These are phyloP conservation scores for Solanum appendiculatum DNA, from an alignment of 257 asterid species.

Conservation along the genomic window DNA sequence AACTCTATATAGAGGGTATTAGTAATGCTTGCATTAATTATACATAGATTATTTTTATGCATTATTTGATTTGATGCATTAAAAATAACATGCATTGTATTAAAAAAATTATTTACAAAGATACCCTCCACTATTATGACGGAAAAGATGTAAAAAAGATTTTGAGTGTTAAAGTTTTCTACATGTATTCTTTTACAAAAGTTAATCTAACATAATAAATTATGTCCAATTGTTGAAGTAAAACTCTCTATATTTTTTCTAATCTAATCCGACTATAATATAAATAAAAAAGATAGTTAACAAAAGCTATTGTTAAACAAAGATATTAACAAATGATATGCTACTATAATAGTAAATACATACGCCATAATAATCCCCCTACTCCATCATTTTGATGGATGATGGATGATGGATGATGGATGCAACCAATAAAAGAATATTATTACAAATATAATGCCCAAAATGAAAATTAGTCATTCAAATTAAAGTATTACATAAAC, in stretches of 20 bases:
- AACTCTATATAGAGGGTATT: too few species aligned
- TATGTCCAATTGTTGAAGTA: not conserved
- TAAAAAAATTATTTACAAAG: too few species aligned
- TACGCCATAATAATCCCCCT: not conserved
- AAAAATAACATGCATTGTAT: too few species aligned
- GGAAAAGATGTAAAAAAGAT: too few species aligned
- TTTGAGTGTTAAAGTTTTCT: too few species aligned
- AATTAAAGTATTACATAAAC: not conserved
- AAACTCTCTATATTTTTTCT: not conserved
- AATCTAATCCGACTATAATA: not conserved
- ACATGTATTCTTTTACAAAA: not conserved
- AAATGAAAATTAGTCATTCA: not conserved
- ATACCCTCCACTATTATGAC: too few species aligned
- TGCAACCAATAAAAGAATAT: not conserved
- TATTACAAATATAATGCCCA: not conserved
- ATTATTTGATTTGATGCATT: too few species aligned
- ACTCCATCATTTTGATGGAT: not conserved
- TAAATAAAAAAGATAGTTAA: not conserved
- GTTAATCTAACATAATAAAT: not conserved
- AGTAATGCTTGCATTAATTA: too few species aligned
- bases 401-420: too few species aligned
- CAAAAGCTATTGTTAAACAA: not conserved
- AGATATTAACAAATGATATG: not conserved
- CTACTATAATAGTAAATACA: not conserved
- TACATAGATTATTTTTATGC: too few species aligned